Evolutionary conservation across 1,284 basidiomycete species (phyloP).

Genomic region (Sanghuangporus sanghuang): DNA sequence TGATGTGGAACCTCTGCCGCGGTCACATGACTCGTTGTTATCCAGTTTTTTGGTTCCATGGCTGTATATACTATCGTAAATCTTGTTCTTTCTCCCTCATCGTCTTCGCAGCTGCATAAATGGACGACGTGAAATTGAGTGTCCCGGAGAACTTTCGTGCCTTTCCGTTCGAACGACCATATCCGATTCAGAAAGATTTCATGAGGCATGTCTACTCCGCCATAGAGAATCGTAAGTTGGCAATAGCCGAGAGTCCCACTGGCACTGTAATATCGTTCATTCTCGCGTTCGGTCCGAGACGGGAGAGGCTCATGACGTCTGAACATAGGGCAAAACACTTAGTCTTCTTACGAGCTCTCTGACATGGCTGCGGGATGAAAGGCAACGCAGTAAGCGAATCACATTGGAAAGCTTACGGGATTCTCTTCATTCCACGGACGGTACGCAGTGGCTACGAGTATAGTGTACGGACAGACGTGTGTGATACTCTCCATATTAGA

Average conservation of each 20-base stretch:
- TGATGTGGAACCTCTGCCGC: too few species aligned
- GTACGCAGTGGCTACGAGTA: conserved; percentile 25
- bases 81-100: background rate
- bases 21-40: background rate
- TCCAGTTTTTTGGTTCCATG: background rate
- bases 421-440: conserved; percentile 31
- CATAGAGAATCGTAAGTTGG: conserved; percentile 71
- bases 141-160: conserved; percentile 64
- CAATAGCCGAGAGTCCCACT: conserved; percentile 84
- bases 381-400: conserved; percentile 59
- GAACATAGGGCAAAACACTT: conserved; percentile 73
- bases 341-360: conserved; percentile 77
- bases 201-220: conserved; percentile 85
- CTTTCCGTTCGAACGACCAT: conserved; percentile 82
- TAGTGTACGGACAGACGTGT: background rate
- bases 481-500: conserved; percentile 31
- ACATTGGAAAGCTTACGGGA: conserved; percentile 37
- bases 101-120: background rate
- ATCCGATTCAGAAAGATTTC: conserved; percentile 82
- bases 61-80: background rate
- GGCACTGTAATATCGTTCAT: conserved; percentile 55
- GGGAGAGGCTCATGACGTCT: background rate
- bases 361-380: conserved; percentile 75
- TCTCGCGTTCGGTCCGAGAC: conserved; percentile 9
- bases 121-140: conserved; percentile 20